Conservation (phyloP, 352 stramenopile genomes). For the Globisporangium nagaii region DNA sequence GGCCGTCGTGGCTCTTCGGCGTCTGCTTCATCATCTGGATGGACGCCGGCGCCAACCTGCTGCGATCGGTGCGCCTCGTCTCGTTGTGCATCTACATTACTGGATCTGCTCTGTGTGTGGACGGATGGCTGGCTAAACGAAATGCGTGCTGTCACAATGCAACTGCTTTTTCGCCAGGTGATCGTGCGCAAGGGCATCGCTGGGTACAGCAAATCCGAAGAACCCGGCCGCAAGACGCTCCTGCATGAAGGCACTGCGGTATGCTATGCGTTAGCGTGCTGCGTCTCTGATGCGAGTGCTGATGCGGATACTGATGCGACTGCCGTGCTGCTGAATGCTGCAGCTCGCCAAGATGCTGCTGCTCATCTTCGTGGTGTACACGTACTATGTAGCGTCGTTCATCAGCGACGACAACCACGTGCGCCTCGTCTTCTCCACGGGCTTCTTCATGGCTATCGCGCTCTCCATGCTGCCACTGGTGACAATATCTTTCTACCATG, state of each 20-base stretch:
- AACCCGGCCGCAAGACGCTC: slow-evolving; percentile 47
- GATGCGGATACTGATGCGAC: neutral
- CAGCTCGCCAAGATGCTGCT: slow-evolving; percentile 63
- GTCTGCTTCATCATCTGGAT: slow-evolving; percentile 75
- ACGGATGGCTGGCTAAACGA: too few relatives aligned
- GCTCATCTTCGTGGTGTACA: slow-evolving; percentile 71
- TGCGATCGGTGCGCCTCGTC: slow-evolving; percentile 33
- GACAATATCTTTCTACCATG: slow-evolving; percentile 1
- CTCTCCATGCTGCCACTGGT: slow-evolving; percentile 54
- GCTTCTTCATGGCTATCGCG: slow-evolving; percentile 67
- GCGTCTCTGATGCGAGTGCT: too few relatives aligned
- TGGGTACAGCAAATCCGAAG: slow-evolving; percentile 63
- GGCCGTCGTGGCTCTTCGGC: slow-evolving; percentile 65
- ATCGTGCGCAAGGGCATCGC: slow-evolving; percentile 59
- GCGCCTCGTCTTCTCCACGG: slow-evolving; percentile 48
- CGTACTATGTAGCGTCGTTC: slow-evolving; percentile 50
- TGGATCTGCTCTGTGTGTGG: neutral
- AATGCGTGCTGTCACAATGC: too few relatives aligned
- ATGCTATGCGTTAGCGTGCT: neutral
- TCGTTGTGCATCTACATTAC: neutral
- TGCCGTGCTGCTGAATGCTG: neutral
- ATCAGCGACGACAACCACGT: slow-evolving; percentile 50
- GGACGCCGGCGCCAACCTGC: slow-evolving; percentile 52
- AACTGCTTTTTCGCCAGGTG: slow-evolving; percentile 5
- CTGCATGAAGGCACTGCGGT: slow-evolving; percentile 62